Evolutionary conservation across 495 filamentous ascomycete genomes (phyloP).

Genomic region (Penicillium longicatenatum): DNA sequence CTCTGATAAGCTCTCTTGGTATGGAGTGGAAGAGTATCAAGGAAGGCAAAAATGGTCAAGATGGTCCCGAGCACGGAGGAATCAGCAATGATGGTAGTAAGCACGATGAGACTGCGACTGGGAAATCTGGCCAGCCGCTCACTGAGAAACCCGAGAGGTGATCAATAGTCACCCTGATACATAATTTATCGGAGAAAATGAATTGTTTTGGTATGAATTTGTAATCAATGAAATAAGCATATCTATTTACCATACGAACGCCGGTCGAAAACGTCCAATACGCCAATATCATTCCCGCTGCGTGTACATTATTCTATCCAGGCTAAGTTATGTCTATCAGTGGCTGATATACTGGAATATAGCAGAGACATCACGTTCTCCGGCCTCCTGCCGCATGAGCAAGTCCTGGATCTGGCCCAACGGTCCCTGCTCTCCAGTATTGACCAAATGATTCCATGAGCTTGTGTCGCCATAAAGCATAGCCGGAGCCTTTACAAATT

Average conservation of each 20-base stretch:
- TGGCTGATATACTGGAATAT: constrained; percentile 99
- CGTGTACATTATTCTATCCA: constrained; percentile 4
- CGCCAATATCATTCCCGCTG: background rate
- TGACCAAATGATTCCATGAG: constrained; percentile 97
- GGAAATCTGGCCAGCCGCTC: background rate
- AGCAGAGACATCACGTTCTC: constrained; percentile 78
- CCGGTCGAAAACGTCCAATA: background rate
- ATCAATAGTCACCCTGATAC: too few relatives aligned
- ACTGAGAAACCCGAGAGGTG: background rate
- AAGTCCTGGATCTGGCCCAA: constrained; percentile 87
- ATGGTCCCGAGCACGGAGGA: background rate
- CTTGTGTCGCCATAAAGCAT: constrained; percentile 98
- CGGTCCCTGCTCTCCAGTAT: constrained; percentile 66
- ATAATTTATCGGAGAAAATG: background rate
- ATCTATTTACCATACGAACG: background rate
- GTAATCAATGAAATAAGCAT: background rate
- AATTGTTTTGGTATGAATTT: background rate
- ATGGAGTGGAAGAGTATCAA: constrained; percentile 10
- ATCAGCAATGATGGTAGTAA: background rate
- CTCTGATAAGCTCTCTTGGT: background rate
- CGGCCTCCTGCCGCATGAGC: constrained; percentile 83
- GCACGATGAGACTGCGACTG: background rate
- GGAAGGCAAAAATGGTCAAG: constrained; percentile 12
- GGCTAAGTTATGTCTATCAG: constrained; percentile 38
- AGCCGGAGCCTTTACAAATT: constrained; percentile 84